Conservation (phyloP, 257 asterid species). For the Striga asiatica region DNA sequence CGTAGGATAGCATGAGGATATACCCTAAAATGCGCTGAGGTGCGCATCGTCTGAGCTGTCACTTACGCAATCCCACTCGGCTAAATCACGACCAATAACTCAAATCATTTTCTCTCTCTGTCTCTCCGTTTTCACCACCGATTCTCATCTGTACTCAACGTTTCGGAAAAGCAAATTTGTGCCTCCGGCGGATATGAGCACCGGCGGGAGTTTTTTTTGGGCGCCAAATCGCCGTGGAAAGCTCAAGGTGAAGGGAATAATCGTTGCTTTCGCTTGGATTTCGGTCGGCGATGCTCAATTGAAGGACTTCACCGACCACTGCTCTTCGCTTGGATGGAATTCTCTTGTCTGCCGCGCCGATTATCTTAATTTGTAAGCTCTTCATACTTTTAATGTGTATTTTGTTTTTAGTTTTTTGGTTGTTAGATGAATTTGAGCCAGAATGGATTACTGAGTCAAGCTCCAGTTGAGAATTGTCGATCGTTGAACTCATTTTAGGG, state of each 20-base stretch:
- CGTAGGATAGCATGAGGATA: too few species aligned
- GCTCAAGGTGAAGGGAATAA: constrained; percentile 46
- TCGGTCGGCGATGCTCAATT: constrained; percentile 45
- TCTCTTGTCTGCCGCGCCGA: constrained; percentile 73
- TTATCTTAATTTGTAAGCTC: constrained; percentile 59
- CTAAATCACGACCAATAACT: too few species aligned
- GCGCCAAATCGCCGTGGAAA: constrained; percentile 25
- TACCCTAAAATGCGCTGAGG: too few species aligned
- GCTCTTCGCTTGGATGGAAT: constrained; percentile 70
- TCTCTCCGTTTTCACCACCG: too few species aligned
- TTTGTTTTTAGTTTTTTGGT: too few species aligned
- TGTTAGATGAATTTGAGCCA: too few species aligned
- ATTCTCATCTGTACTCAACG: too few species aligned
- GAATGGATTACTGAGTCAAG: neutral
- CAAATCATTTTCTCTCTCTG: too few species aligned
- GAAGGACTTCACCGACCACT: constrained; percentile 37
- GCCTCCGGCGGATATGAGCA: constrained; percentile 23
- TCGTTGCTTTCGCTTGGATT: constrained; percentile 57
- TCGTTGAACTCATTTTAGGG: constrained; percentile 7
- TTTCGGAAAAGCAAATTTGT: too few species aligned
- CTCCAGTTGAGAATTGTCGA: constrained; percentile 1
- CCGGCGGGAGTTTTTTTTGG: constrained; percentile 61
- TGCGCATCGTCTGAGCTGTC: too few species aligned
- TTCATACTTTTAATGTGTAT: neutral
- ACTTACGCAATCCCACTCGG: too few species aligned